Percentiles rank a stretch among this genome's conserved stretches.
Evolutionary conservation across 768 basidiomycete genomes (phyloP).

Genomic region (Mycena kentingensis): DNA sequence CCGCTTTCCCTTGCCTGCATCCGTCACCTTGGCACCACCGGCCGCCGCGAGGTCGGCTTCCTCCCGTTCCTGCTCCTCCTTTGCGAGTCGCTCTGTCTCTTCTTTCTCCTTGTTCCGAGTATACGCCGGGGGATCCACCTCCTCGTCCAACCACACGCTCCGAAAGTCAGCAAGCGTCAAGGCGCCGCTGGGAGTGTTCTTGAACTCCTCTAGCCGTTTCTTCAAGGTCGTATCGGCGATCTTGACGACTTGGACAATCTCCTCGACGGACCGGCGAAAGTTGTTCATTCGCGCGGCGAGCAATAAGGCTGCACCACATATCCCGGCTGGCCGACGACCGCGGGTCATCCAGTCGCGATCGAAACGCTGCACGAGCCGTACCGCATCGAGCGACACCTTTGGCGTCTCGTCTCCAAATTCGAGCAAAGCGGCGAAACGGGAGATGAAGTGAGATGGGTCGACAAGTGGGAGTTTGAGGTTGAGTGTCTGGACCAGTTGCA

Average conservation of each 20-base stretch:
- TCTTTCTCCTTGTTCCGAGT: conserved; percentile 75
- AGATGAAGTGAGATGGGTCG: conserved; percentile 96
- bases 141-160: conserved; percentile 87
- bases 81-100: conserved; percentile 51
- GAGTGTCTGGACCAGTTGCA: conserved; percentile 88
- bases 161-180: conserved; percentile 89
- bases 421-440: conserved; percentile 90
- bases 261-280: conserved; percentile 88
- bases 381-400: conserved; percentile 89
- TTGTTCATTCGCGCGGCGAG: conserved; percentile 99
- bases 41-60: conserved; percentile 30
- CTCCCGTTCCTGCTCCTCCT: conserved; percentile 35
- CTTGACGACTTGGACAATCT: conserved; percentile 98
- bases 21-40: conserved; percentile 27
- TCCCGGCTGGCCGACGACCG: conserved; percentile 93
- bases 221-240: conserved; percentile 94
- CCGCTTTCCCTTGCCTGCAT: conserved; percentile 30
- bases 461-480: conserved; percentile 85
- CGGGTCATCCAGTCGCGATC: conserved; percentile 97
- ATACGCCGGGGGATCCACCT: conserved; percentile 90
- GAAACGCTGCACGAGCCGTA: conserved; percentile 90
- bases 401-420: conserved; percentile 96
- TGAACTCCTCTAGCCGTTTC: conserved; percentile 95
- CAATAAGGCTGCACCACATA: conserved; percentile 93
- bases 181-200: conserved; percentile 80